Evolutionary conservation across 2,329 filamentous ascomycete species (phyloP).

Genomic region (Fusarium proliferatum): DNA sequence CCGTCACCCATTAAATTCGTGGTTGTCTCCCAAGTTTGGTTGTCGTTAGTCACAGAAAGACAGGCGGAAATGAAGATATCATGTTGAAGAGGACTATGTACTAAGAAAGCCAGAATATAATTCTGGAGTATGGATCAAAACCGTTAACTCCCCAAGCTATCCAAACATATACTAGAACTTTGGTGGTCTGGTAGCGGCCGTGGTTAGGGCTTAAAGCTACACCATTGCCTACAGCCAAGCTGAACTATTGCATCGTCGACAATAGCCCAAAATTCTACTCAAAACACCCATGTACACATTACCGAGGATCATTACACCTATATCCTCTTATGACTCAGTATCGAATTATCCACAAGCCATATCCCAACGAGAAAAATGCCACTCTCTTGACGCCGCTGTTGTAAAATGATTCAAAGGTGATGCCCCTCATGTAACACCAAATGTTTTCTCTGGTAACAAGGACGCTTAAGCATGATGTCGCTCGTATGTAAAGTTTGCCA

Average conservation of each 20-base stretch:
- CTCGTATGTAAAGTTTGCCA: conserved; percentile 23
- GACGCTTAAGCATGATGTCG: conserved; percentile 13
- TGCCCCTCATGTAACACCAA: conserved; percentile 13
- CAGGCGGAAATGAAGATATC: conserved; percentile 19
- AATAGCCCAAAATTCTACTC: conserved; percentile 16
- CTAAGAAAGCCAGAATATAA: conserved; percentile 20
- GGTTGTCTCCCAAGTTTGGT: too few species aligned
- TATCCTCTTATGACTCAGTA: conserved; percentile 21
- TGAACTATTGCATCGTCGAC: conserved; percentile 16
- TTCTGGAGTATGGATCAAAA: conserved; percentile 17
- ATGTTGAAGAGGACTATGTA: conserved; percentile 40
- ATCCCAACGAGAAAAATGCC: conserved; percentile 32
- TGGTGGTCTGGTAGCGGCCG: conserved; percentile 11
- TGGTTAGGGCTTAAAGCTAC: background rate
- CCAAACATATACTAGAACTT: background rate
- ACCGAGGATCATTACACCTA: conserved; percentile 26
- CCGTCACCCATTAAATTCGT: background rate
- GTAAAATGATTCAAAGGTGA: conserved; percentile 31
- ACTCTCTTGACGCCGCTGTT: conserved; percentile 41
- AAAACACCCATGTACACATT: conserved; percentile 31
- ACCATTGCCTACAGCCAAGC: background rate
- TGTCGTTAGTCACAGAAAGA: background rate
- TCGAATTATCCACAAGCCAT: conserved; percentile 35
- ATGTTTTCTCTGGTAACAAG: conserved; percentile 29
- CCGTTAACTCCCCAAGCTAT: conserved; percentile 16